Conservation (phyloP, 345 rosid species). For the Hibiscus syriacus region DNA sequence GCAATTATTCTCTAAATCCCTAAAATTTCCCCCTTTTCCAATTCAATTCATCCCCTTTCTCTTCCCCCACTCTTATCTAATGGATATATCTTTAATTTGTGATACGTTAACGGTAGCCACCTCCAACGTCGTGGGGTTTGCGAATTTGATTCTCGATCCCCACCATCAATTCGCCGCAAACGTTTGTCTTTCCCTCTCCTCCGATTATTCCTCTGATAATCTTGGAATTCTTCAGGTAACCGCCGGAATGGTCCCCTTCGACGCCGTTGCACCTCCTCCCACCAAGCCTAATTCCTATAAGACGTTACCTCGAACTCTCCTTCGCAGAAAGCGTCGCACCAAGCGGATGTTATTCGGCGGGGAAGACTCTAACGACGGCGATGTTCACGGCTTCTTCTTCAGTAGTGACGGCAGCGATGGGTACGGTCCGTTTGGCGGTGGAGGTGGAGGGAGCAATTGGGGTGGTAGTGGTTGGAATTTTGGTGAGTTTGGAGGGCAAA, state of each 20-base stretch:
- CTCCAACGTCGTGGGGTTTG: slow-evolving; percentile 42
- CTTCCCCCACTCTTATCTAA: too few relatives aligned
- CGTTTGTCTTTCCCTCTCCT: slow-evolving; percentile 19
- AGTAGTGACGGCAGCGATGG: slow-evolving; percentile 39
- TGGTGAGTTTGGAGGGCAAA: slow-evolving; percentile 48
- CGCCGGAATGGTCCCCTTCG: slow-evolving; percentile 28
- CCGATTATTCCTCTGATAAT: slow-evolving; percentile 26
- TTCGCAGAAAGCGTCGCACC: too few relatives aligned
- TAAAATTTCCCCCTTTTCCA: not conserved
- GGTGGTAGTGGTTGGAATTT: slow-evolving; percentile 64
- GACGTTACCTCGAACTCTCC: too few relatives aligned
- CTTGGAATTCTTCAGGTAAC: slow-evolving; percentile 21
- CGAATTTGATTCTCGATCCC: slow-evolving; percentile 32
- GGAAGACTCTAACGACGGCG: too few relatives aligned
- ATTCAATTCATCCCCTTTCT: not conserved
- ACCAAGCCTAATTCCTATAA: too few relatives aligned
- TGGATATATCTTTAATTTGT: slow-evolving; percentile 51
- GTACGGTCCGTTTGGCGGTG: slow-evolving; percentile 41
- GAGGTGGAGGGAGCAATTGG: slow-evolving; percentile 39
- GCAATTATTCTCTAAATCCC: not conserved
- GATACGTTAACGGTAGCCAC: slow-evolving; percentile 40
- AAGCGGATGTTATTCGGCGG: too few relatives aligned
- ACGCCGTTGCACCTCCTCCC: slow-evolving; percentile 47
- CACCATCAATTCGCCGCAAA: slow-evolving; percentile 15
- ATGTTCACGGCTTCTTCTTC: slow-evolving; percentile 25